Base-by-base conservation (phyloP, 371 early-diverging fungal species). In the Capniomyces stellatus region DNA sequence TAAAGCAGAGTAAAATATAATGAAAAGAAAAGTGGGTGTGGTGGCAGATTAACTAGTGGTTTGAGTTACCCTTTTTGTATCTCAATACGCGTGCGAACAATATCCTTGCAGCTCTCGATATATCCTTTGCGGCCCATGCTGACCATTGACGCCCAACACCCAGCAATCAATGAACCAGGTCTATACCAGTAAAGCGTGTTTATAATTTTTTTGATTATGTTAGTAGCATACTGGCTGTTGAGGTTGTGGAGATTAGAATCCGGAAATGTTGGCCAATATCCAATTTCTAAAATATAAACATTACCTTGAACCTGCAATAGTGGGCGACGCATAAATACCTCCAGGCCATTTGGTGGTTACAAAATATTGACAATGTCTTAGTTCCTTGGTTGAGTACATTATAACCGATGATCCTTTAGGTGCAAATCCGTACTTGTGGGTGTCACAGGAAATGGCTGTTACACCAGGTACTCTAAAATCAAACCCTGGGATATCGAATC, bases 321-420 rank as follows among this genome's bases (percentile, higher is more conserved):
- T 77, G 1, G 94, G 97, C 25, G 89, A 87, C 12, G 89, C 92
- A 67, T 96, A 96, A 54, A 96, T 86, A 57, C 97, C 97, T 43
- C 92, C 96, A 0, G 89, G 81, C 97, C 97, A 96, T 47, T 89
- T 84, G 1, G 92, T 74, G 21, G 73, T 69, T 43, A 87, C 73
- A 61, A 89, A 92, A 70, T 92, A 96, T 65, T 92, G 92, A 66
- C 80, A 82, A 54, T 84, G 85, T 59, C 94, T 79, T 47, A 87
- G 73, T 35, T 71, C 75, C 58, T 75, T 76, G 64, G 70, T 63
- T 27, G 77, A 71, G 62, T 92, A 95, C 91, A 96, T 86, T 56
- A 96, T 75, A 27, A 94, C 86, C n/a, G 89, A 88, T 2, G 91
- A 85, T 4, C 96, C 96, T 74, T 96, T 96, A 40, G 94, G 92